These are phyloP conservation scores for Cercophora newfieldiana DNA, from an alignment of 495 filamentous ascomycete species.

Conservation along the genomic window DNA sequence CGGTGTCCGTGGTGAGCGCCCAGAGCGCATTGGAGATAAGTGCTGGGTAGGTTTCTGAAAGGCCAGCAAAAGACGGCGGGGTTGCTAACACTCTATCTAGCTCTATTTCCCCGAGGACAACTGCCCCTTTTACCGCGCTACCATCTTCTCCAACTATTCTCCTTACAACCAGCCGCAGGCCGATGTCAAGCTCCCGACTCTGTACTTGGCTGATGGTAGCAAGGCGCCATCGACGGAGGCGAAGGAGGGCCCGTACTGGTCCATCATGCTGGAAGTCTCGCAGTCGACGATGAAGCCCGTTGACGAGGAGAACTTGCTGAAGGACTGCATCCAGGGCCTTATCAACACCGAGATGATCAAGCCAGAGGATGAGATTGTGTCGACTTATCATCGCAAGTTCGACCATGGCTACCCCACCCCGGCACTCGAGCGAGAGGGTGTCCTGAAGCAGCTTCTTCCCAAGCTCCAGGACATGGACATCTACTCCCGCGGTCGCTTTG, in stretches of 20 bases:
- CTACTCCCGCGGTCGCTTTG: constrained; percentile 94
- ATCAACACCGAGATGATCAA: constrained; percentile 96
- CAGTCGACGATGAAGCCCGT: constrained; percentile 95
- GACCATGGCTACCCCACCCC: constrained; percentile 99
- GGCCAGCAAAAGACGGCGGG: neutral
- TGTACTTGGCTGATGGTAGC: constrained; percentile 81
- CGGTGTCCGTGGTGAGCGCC: constrained; percentile 86
- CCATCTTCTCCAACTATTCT: constrained; percentile 99
- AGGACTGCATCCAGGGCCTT: constrained; percentile 91
- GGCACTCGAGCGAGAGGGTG: constrained; percentile 89
- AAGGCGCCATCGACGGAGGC: constrained; percentile 67
- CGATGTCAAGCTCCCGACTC: constrained; percentile 81
- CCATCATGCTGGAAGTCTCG: constrained; percentile 98
- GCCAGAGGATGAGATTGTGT: constrained; percentile 90
- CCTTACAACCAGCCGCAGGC: constrained; percentile 92
- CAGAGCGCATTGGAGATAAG: constrained; percentile 98
- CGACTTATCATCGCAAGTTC: constrained; percentile 97
- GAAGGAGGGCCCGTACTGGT: constrained; percentile 95
- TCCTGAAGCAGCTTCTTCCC: constrained; percentile 88
- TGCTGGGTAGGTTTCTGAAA: constrained; percentile 72
- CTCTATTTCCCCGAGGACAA: constrained; percentile 99
- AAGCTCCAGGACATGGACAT: constrained; percentile 89
- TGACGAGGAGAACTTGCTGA: constrained; percentile 75
- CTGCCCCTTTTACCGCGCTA: constrained; percentile 99
- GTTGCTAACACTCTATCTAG: constrained; percentile 43